Evolutionary conservation across 805 yeast genomes (phyloP), one percentile per base, ranked within the genome.

Genomic region (Myxozyma kluyveri): DNA sequence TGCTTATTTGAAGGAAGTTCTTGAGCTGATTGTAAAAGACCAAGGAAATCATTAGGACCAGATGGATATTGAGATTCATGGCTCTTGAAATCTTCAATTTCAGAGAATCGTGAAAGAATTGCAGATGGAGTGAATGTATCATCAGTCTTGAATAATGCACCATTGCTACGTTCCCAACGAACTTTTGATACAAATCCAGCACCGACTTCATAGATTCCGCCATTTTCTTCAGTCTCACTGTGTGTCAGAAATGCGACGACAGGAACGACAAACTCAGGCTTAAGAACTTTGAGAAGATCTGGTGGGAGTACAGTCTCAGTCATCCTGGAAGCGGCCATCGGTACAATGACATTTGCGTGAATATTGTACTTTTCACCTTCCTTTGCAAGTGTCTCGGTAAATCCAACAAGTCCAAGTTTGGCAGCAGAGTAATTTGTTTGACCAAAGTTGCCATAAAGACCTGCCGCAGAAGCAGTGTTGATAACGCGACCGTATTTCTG

Each of bases 401-500:
- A 81, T 9, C 97, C 98, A 50, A 91, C 86, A 47, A 89, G 74
- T 17, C 87, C 98, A 57, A 86, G 74, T 70, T 91, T 91, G 21
- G 96, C 97, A 26, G 96, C 90, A 0, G 96, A 83, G 72, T 91
- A 91, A 73, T 91, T 91, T 37, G 96, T 81, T 73, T 91, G 99
- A 45, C 99, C 99, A 72, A 90, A 91, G 72, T 89, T 89, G 57
- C 99, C 99, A 68, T 85, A 91, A 60, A 91, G 76, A 21, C 99
- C 99, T 32, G 98, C 98, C 3, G 98, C 96, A 3, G 96, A 89
- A 24, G 96, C 82, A n/a, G 97, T 90, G 77, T 88, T 90, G 63
- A 91, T 72, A 62, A 91, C 78, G 63, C 98, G 79, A 59, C 99
- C 99, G 66, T 76, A 91, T 56, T 81, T 80, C 70, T 93, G 97